Evolutionary conservation across 306 rosid species (phyloP).

Genomic region (Amphicarpaea edgeworthii): DNA sequence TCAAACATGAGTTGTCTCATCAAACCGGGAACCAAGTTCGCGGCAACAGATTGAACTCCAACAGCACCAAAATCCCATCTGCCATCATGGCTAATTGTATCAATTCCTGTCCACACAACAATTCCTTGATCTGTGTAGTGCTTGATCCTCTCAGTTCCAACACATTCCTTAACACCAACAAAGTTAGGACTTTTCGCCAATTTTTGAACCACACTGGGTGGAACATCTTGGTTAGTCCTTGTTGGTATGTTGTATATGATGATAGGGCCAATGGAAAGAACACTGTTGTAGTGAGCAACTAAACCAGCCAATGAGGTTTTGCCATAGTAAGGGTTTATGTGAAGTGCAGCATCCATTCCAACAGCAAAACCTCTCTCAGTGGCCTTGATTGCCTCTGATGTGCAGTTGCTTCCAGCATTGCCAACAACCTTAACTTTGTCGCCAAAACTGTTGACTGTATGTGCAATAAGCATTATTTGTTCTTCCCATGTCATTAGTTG

Average conservation of each 20-base stretch:
- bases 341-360: slow-evolving; percentile 98
- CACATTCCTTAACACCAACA: slow-evolving; percentile 10
- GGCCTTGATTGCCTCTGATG: slow-evolving; percentile 84
- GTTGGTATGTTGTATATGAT: slow-evolving; percentile 86
- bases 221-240: slow-evolving; percentile 89
- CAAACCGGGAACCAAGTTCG: slow-evolving; percentile 76
- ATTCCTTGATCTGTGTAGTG: neutral
- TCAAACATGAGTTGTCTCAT: slow-evolving; percentile 71
- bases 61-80: slow-evolving; percentile 85
- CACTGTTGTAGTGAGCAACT: slow-evolving; percentile 70
- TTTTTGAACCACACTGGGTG: slow-evolving; percentile 61
- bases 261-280: slow-evolving; percentile 81
- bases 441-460: slow-evolving; percentile 78
- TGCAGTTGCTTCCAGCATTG: slow-evolving; percentile 86
- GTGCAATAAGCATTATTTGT: slow-evolving; percentile 90
- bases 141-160: slow-evolving; percentile 16
- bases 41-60: slow-evolving; percentile 75
- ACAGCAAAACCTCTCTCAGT: slow-evolving; percentile 92
- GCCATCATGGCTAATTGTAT: slow-evolving; percentile 78
- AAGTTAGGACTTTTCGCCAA: slow-evolving; percentile 64
- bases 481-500: slow-evolving; percentile 92
- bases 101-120: slow-evolving; percentile 15
- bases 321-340: slow-evolving; percentile 94
- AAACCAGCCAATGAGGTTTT: slow-evolving; percentile 84
- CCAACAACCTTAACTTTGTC: slow-evolving; percentile 84